Conservation (phyloP, 2,329 filamentous ascomycete genomes). For the Ceratocystis variospora region DNA sequence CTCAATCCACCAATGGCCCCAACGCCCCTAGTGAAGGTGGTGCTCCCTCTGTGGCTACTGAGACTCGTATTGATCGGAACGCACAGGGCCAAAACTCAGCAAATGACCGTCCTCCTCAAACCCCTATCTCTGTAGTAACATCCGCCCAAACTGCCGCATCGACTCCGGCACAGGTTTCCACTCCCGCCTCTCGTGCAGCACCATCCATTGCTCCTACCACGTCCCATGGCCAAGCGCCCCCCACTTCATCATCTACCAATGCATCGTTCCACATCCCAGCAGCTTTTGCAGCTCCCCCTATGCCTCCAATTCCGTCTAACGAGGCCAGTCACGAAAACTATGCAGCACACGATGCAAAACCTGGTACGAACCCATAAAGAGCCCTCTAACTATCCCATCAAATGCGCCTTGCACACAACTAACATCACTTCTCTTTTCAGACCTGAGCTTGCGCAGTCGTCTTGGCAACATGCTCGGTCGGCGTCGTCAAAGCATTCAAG, state of each 20-base stretch:
- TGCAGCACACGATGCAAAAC: slow-evolving; percentile 23
- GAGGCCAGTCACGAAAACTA: slow-evolving; percentile 34
- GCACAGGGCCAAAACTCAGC: neutral
- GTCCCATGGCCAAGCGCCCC: slow-evolving; percentile 13
- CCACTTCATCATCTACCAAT: slow-evolving; percentile 10
- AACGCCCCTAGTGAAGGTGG: neutral
- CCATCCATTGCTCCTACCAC: slow-evolving; percentile 11
- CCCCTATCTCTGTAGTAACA: slow-evolving; percentile 12
- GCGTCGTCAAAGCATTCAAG: slow-evolving; percentile 52
- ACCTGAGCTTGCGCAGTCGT: slow-evolving; percentile 29
- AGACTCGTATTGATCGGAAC: neutral
- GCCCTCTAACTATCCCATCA: neutral
- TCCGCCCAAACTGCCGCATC: slow-evolving; percentile 14
- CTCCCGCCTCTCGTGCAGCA: slow-evolving; percentile 13
- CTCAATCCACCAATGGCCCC: slow-evolving; percentile 20
- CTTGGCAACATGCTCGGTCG: slow-evolving; percentile 57
- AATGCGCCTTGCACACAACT: neutral
- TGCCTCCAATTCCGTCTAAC: slow-evolving; percentile 22
- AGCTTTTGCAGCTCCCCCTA: slow-evolving; percentile 16
- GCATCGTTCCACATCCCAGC: slow-evolving; percentile 12
- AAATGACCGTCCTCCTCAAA: slow-evolving; percentile 11
- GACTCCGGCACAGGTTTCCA: slow-evolving; percentile 12
- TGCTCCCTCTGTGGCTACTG: slow-evolving; percentile 1
- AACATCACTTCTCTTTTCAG: neutral
- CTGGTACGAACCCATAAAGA: neutral